phyloP scores from a whole-genome alignment of 768 basidiomycete species.

The Dacryopinax primogenitus region DNA sequence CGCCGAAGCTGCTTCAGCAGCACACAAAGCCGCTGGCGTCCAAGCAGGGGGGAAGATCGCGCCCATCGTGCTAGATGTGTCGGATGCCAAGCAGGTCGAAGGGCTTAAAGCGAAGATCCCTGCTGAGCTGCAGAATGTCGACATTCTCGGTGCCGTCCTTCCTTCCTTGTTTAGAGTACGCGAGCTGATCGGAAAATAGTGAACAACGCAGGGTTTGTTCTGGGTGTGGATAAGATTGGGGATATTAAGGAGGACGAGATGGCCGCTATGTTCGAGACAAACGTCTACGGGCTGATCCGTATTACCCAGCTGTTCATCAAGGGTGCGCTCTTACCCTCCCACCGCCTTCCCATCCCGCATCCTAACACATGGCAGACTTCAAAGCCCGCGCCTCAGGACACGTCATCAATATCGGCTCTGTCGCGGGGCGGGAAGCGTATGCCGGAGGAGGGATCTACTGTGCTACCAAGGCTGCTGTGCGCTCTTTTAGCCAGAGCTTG shows the following conservation, averaged over 20 bases:
- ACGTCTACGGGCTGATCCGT: constrained; percentile 70
- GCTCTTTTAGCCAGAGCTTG: constrained; percentile 71
- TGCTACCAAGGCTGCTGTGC: constrained; percentile 37
- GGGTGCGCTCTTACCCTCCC: constrained; percentile 27
- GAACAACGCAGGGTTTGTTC: constrained; percentile 81
- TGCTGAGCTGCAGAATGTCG: constrained; percentile 53
- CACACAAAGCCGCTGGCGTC: constrained; percentile 59
- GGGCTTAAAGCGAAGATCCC: constrained; percentile 61
- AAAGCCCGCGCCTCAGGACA: constrained; percentile 65
- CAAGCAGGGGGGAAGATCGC: constrained; percentile 68
- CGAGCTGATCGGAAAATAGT: constrained; percentile 26
- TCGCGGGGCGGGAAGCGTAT: constrained; percentile 81
- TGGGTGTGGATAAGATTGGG: constrained; percentile 78
- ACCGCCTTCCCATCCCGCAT: constrained; percentile 11
- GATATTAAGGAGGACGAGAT: constrained; percentile 63
- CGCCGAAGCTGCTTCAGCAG: constrained; percentile 48
- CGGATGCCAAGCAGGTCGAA: constrained; percentile 59
- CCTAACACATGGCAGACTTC: constrained; percentile 44
- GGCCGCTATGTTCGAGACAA: constrained; percentile 68
- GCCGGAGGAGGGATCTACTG: constrained; percentile 41
- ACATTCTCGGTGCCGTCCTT: constrained; percentile 59
- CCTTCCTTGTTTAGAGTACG: background rate
- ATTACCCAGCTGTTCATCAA: constrained; percentile 63
- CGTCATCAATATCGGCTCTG: constrained; percentile 88
- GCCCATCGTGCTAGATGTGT: constrained; percentile 62